These are phyloP conservation scores for Hanseniaspora opuntiae DNA, from an alignment of 805 yeast species.

Conservation along the genomic window DNA sequence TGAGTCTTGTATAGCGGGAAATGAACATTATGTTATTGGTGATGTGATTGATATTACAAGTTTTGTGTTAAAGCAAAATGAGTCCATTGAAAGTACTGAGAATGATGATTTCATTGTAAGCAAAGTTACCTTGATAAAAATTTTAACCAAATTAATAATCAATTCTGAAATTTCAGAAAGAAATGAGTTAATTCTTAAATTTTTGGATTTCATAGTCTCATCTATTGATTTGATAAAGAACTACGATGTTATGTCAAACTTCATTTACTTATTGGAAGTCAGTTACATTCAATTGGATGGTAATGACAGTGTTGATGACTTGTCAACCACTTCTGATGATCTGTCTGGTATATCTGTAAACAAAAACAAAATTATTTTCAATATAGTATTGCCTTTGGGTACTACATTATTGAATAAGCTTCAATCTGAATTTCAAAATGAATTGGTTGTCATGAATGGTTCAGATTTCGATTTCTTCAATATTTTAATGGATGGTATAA, in stretches of 20 bases:
- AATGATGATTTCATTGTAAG: constrained; percentile 14
- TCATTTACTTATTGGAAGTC: constrained; percentile 35
- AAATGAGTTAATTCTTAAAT: constrained; percentile 23
- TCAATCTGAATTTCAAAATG: constrained; percentile 16
- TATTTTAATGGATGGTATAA: constrained; percentile 43
- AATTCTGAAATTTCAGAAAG: constrained; percentile 20
- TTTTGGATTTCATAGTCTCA: constrained; percentile 34
- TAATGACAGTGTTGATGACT: constrained; percentile 11
- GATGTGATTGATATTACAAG: constrained; percentile 36
- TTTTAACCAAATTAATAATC: not conserved
- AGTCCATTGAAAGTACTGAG: constrained; percentile 20
- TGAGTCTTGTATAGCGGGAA: constrained; percentile 16
- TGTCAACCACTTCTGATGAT: not conserved
- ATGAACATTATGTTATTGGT: constrained; percentile 27
- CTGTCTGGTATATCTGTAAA: not conserved
- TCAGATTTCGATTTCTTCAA: constrained; percentile 36
- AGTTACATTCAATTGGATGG: constrained; percentile 35
- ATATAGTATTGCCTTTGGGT: constrained; percentile 40
- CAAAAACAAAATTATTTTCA: constrained; percentile 35
- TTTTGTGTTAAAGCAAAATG: constrained; percentile 26
- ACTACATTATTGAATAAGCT: constrained; percentile 30
- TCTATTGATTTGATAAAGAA: constrained; percentile 36
- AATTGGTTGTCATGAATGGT: constrained; percentile 20
- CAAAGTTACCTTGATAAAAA: constrained; percentile 1
- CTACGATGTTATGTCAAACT: constrained; percentile 25